Percentiles rank a stretch among this genome's conserved stretches.
Conservation (phyloP, 1,139 yeast genomes). For the Kodamaea sp. region DNA sequence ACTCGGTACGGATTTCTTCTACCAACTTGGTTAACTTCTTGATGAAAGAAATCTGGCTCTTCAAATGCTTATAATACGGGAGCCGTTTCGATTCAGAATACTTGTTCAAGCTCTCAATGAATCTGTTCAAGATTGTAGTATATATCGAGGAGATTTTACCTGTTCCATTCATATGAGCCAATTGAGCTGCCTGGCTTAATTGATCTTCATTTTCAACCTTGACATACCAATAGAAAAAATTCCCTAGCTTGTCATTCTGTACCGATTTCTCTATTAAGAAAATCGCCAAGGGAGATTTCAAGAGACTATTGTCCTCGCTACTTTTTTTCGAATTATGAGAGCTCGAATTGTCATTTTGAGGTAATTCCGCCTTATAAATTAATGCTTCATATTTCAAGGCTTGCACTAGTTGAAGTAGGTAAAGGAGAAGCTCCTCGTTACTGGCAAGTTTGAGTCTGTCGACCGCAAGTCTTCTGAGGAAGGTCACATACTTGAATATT, state of each 20-base stretch:
- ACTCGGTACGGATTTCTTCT: conserved; percentile 39
- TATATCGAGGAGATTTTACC: conserved; percentile 23
- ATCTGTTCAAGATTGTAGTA: conserved; percentile 38
- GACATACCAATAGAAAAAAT: conserved; percentile 88
- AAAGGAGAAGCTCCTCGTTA: conserved; percentile 77
- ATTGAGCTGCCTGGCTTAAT: conserved; percentile 20
- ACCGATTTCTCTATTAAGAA: conserved; percentile 77
- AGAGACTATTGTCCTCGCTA: conserved; percentile 22
- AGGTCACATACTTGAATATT: conserved; percentile 36
- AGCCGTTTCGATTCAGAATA: conserved; percentile 31
- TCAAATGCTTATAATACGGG: conserved; percentile 41
- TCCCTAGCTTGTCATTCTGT: conserved; percentile 67
- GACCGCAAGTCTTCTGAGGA: conserved; percentile 81
- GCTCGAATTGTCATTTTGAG: conserved; percentile 7
- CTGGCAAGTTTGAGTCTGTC: conserved; percentile 76
- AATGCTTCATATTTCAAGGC: conserved; percentile 75
- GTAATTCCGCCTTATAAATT: conserved; percentile 18
- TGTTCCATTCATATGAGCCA: conserved; percentile 1
- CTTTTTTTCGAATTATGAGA: conserved; percentile 27
- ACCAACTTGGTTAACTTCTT: conserved; percentile 45
- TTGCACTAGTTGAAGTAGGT: conserved; percentile 86
- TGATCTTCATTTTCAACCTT: conserved; percentile 85
- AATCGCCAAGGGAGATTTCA: conserved; percentile 67
- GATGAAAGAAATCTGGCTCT: conserved; percentile 48
- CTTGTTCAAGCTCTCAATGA: conserved; percentile 39